Evolutionary conservation across 306 rosid species (phyloP).

Genomic region (Prunus armeniaca): DNA sequence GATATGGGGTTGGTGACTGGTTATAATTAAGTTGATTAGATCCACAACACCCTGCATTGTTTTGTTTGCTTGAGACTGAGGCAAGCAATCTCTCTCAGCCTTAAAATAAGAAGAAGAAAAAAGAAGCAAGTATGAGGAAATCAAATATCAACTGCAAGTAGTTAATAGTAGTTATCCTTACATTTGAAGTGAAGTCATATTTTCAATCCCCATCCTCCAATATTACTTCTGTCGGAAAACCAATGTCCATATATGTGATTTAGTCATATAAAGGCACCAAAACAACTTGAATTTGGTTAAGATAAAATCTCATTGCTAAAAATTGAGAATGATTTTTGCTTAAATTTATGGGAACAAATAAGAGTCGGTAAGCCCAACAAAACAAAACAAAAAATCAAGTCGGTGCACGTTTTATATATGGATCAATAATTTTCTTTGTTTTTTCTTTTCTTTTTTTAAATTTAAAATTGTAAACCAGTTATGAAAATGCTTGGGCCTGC

Average conservation of each 20-base stretch:
- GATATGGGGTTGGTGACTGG: constrained; percentile 40
- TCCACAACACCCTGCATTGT: constrained; percentile 8
- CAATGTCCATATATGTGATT: background rate
- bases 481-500: background rate
- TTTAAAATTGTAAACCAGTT: too few relatives aligned
- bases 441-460: background rate
- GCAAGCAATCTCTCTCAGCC: constrained; percentile 17
- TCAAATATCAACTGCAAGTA: too few relatives aligned
- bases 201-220: too few relatives aligned
- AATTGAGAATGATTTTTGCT: background rate
- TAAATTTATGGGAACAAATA: background rate
- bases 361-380: background rate
- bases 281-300: background rate
- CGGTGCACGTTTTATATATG: background rate
- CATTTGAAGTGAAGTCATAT: too few relatives aligned
- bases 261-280: background rate
- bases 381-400: background rate
- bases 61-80: constrained; percentile 38
- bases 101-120: background rate
- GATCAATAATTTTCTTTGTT: background rate
- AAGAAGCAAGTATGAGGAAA: background rate
- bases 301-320: background rate
- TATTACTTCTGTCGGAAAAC: too few relatives aligned
- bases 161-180: too few relatives aligned
- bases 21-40: constrained; percentile 19